Conservation (phyloP, 306 rosid species). For the Acacia melanoxylon region DNA sequence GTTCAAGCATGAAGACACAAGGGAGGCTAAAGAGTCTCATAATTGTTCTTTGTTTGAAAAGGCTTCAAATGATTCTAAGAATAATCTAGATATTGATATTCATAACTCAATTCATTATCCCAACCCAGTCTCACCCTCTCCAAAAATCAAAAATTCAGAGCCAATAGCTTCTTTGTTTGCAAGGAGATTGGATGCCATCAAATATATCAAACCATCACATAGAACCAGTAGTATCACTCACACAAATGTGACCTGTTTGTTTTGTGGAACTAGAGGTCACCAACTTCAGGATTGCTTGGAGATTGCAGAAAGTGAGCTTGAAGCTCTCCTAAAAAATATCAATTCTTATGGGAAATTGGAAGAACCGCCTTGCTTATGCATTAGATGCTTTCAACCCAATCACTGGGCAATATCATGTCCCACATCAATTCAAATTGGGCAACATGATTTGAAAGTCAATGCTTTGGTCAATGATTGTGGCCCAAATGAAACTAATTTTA, state of each 20-base stretch:
- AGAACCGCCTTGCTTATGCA: slow-evolving; percentile 37
- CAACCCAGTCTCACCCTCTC: slow-evolving; percentile 27
- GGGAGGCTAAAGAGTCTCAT: slow-evolving; percentile 35
- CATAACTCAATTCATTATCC: slow-evolving; percentile 30
- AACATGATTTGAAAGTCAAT: slow-evolving; percentile 34
- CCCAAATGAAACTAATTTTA: slow-evolving; percentile 31
- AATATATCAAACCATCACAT: slow-evolving; percentile 44
- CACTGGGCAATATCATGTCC: slow-evolving; percentile 88
- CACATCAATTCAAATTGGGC: slow-evolving; percentile 35
- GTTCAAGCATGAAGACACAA: slow-evolving; percentile 32
- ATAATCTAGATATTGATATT: slow-evolving; percentile 34
- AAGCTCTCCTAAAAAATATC: slow-evolving; percentile 42
- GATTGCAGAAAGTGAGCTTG: slow-evolving; percentile 39
- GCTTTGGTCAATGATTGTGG: slow-evolving; percentile 28
- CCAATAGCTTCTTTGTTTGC: slow-evolving; percentile 66
- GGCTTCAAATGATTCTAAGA: slow-evolving; percentile 31
- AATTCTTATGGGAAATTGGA: slow-evolving; percentile 30
- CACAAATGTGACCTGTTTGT: slow-evolving; percentile 42
- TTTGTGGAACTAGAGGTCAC: slow-evolving; percentile 56
- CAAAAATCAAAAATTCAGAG: slow-evolving; percentile 46
- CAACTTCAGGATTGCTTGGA: slow-evolving; percentile 44
- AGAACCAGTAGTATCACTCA: slow-evolving; percentile 30
- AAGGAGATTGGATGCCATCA: slow-evolving; percentile 70
- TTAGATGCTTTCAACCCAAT: slow-evolving; percentile 56
- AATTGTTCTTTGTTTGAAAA: slow-evolving; percentile 32